Percentiles rank a stretch among this genome's conserved stretches.
phyloP scores from a whole-genome alignment of 371 early-diverging fungal species.

The Choanephora cucurbitarum region DNA sequence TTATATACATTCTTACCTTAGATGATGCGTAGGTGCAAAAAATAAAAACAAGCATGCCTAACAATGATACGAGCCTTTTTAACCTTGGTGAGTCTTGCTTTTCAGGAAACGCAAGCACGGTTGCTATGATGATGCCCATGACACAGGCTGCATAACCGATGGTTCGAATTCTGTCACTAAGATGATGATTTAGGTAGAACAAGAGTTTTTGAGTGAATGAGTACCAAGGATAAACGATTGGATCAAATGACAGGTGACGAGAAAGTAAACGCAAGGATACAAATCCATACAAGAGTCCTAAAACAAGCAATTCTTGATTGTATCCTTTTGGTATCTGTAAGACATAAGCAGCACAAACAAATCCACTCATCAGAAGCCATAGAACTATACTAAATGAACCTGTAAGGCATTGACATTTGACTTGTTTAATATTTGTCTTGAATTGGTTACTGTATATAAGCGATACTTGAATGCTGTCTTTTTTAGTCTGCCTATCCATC shows the following conservation, averaged over 20 bases:
- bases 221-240: conserved; percentile 27
- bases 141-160: conserved; percentile 58
- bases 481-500: too few relatives aligned
- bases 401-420: not conserved
- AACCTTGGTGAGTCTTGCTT: conserved; percentile 55
- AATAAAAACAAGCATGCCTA: conserved; percentile 68
- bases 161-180: conserved; percentile 10
- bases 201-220: not conserved
- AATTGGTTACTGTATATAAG: too few relatives aligned
- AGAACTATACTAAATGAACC: conserved; percentile 9
- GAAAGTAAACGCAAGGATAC: conserved; percentile 32
- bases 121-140: conserved; percentile 47
- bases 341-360: conserved; percentile 26
- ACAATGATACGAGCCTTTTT: conserved; percentile 70
- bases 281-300: conserved; percentile 34
- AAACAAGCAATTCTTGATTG: conserved; percentile 28
- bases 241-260: conserved; percentile 28
- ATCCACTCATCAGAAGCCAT: conserved; percentile 32
- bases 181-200: not conserved
- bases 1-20: conserved; percentile 48
- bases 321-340: conserved; percentile 39
- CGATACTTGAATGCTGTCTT: too few relatives aligned
- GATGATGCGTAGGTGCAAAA: conserved; percentile 53
- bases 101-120: conserved; percentile 54
- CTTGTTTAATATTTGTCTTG: too few relatives aligned